Evolutionary conservation across 2,329 filamentous ascomycete species (phyloP).

Genomic region (Diaporthe longicolla): DNA sequence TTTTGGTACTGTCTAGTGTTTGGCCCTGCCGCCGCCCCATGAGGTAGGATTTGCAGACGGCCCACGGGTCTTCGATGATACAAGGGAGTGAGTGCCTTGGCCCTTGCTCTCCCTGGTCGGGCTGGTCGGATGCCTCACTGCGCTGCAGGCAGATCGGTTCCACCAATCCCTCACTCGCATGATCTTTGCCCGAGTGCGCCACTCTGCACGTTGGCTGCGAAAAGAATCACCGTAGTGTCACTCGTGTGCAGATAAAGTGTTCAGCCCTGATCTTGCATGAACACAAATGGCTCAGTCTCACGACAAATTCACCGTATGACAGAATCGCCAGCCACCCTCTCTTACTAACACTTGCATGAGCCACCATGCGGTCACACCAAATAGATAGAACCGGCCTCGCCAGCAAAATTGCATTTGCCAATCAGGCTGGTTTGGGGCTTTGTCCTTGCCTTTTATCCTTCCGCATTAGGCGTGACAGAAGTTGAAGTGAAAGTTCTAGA

Average conservation of each 20-base stretch:
- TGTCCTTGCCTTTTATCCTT: not conserved
- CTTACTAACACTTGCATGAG: not conserved
- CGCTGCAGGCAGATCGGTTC: constrained; percentile 8
- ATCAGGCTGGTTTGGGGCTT: not conserved
- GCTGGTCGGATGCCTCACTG: constrained; percentile 30
- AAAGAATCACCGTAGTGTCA: not conserved
- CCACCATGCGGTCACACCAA: constrained; percentile 1
- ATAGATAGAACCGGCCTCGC: not conserved
- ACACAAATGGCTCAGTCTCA: constrained; percentile 24
- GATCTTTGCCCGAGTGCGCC: constrained; percentile 23
- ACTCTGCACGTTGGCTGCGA: not conserved
- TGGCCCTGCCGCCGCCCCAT: not conserved
- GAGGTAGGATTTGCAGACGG: constrained; percentile 15
- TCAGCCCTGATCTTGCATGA: constrained; percentile 18
- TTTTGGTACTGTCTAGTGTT: constrained; percentile 2
- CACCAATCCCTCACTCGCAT: constrained; percentile 33
- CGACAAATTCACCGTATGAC: constrained; percentile 34
- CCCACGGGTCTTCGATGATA: constrained; percentile 1
- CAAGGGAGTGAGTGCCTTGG: constrained; percentile 39
- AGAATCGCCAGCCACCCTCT: not conserved
- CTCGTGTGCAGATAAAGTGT: constrained; percentile 6
- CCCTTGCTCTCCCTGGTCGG: constrained; percentile 23
- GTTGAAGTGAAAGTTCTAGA: not conserved
- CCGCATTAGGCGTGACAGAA: not conserved
- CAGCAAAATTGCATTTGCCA: not conserved